Evolutionary conservation across 1,284 basidiomycete genomes (phyloP).

Genomic region (Ganoderma lingzhi): DNA sequence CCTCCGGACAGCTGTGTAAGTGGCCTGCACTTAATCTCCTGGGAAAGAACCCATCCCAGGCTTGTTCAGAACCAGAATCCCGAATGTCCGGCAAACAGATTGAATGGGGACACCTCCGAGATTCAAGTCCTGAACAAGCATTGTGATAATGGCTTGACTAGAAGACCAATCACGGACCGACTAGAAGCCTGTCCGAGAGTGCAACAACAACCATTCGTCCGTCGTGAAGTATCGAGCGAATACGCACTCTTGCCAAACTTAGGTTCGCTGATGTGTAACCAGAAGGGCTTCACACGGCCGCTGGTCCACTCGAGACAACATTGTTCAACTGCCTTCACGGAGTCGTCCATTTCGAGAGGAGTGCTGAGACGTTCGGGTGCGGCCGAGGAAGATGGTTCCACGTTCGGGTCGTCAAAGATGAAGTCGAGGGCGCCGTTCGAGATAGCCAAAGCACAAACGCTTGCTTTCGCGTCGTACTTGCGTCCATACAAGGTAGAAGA

Average conservation of each 20-base stretch:
- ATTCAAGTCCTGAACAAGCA: too few relatives aligned
- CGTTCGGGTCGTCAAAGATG: constrained; percentile 48
- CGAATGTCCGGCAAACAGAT: too few relatives aligned
- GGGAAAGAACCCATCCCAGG: too few relatives aligned
- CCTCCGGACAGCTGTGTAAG: too few relatives aligned
- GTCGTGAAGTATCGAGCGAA: neutral
- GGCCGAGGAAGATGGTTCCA: constrained; percentile 6
- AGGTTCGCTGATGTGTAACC: constrained; percentile 56
- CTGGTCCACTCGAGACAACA: constrained; percentile 62
- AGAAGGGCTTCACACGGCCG: constrained; percentile 54
- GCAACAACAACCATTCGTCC: neutral
- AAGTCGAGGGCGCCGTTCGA: constrained; percentile 67
- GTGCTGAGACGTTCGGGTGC: constrained; percentile 18
- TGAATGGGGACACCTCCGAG: too few relatives aligned
- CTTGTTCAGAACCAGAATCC: too few relatives aligned
- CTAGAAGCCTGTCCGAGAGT: too few relatives aligned
- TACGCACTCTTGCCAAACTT: constrained; percentile 55
- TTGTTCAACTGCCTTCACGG: constrained; percentile 53
- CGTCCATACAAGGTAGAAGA: constrained; percentile 52
- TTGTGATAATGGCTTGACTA: neutral
- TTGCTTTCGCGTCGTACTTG: constrained; percentile 55
- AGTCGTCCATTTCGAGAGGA: constrained; percentile 31
- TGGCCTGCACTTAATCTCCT: too few relatives aligned
- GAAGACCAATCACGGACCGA: too few relatives aligned
- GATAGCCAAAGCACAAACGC: constrained; percentile 60